Base-by-base conservation (phyloP, 1,284 basidiomycete genomes). In the Pterulicium gracile region DNA sequence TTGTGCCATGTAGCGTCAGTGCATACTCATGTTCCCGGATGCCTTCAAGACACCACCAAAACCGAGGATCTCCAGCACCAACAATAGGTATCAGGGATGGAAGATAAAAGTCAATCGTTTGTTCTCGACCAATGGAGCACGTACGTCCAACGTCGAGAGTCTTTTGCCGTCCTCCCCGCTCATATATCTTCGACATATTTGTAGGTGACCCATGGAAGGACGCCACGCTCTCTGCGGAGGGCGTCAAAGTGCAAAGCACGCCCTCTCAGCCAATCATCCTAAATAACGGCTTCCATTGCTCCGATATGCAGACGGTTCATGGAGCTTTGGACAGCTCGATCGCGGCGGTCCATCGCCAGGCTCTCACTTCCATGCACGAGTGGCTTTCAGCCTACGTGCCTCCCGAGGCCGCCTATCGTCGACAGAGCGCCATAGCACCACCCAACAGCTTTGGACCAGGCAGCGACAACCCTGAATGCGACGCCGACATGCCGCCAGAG, bases 201-300 rank as follows among this genome's bases (percentile, higher is more conserved):
- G 0, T 39, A 81, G 81, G 77, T 43, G 82, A 85, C 56, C 81
- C 82, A n/a, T 86, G 81, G 82, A 70, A 73, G 49, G 79, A 80
- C 49, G 73, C 74, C 4, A 84, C 82, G 0, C 63, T 82, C 13
- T 83, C 81, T 3, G 77, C 81, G 1, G 69, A 73, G 22, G 65
- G 65, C 23, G 61, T 70, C n/a, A 52, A 61, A 47, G 64, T 72
- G 47, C 19, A 56, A 14, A 81, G 72, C 55, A 81, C 77, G 2
- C 46, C 65, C 1, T 56, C 56, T 1, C 76, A 79, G 52, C 77
- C 77, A 0, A 77, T 84, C 47, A 68, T 63, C 10, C 57, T 75
- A 5, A 62, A 75, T 36, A 68, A 81, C 49, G 82, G 78, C 0
- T 84, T 77, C 68, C 83, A 86, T 54, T 73, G 70, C 56, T 79